phyloP scores from a whole-genome alignment of 495 filamentous ascomycete genomes.

The Neurospora sp. region DNA sequence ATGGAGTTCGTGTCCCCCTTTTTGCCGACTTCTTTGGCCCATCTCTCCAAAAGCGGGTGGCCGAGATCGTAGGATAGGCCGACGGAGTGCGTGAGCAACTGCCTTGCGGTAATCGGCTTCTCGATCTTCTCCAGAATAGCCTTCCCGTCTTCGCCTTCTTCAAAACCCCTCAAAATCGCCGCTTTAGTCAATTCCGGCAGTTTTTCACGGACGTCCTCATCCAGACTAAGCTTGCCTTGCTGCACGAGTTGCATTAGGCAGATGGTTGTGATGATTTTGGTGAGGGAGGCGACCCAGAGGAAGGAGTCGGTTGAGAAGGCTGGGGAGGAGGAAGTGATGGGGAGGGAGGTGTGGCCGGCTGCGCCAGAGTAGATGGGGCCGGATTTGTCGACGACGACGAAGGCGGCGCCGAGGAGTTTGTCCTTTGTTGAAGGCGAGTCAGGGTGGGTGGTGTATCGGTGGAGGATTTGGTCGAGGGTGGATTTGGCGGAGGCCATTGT shows the following conservation, averaged over 20 bases:
- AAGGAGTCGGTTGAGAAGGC: slow-evolving; percentile 39
- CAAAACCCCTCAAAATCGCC: slow-evolving; percentile 17
- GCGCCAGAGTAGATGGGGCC: slow-evolving; percentile 16
- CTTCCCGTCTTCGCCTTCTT: slow-evolving; percentile 1
- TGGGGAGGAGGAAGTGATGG: slow-evolving; percentile 1
- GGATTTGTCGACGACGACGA: slow-evolving; percentile 19
- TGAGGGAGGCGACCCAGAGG: slow-evolving; percentile 27
- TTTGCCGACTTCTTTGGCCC: slow-evolving; percentile 13
- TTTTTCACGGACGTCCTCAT: slow-evolving; percentile 14
- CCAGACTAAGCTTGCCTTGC: slow-evolving; percentile 8
- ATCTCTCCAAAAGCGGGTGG: slow-evolving; percentile 16
- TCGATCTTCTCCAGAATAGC: slow-evolving; percentile 20
- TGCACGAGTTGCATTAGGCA: slow-evolving; percentile 20
- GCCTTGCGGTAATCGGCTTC: slow-evolving; percentile 17
- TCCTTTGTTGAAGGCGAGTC: slow-evolving; percentile 10
- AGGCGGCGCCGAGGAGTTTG: slow-evolving; percentile 22
- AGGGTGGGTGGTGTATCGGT: slow-evolving; percentile 7
- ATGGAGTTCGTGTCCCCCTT: slow-evolving; percentile 5
- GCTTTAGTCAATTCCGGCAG: slow-evolving; percentile 14
- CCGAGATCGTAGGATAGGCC: slow-evolving; percentile 19
- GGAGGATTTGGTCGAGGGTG: slow-evolving; percentile 17
- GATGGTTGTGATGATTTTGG: slow-evolving; percentile 17
- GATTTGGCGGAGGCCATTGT: slow-evolving; percentile 6
- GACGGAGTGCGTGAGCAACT: slow-evolving; percentile 23
- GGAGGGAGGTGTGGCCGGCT: slow-evolving; percentile 12